Base-by-base conservation (phyloP, 177 flowering plant genomes). In the Telopea speciosissima region DNA sequence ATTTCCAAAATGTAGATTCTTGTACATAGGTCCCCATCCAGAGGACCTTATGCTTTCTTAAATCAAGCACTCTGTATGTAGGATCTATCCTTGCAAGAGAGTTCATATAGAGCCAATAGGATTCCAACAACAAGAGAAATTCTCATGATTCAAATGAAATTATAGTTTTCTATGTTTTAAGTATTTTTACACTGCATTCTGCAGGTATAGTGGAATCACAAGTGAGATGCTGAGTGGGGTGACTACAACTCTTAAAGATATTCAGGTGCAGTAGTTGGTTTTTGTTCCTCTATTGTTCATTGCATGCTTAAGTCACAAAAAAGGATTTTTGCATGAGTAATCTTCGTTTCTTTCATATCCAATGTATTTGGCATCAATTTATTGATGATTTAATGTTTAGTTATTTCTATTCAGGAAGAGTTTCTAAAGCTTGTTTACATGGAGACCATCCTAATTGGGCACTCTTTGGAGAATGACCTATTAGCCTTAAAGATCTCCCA, bases 141-240 rank as follows among this genome's bases (percentile, higher is more conserved):
- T 13, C 8, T 45, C 8, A 12, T 45, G 14, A 12, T 45, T 45
- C 3, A 45, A 45, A 45, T 12, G 4, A 3, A 45, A 12, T 45
- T 16, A 45, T 45, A 45, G 3, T 1, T 56, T 56, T 1, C n/a
- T 56, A 56, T 66, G 58, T 17, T 52, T 62, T 45, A 13, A 45
- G 17, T 45, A 12, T 45, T 42, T 12, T 66, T 63, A 24, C 33
- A 59, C 21, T 13, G 26, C 22, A 6, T 63, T 77, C 28, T 81
- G 68, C 88, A 96, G 99, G 83, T 96, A 79, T 75, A 96, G 99
- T 84, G 99, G 99, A 79, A 96, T 96, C 56, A 93, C 99, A 49
- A 62, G 68, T 75, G 93, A 93, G 85, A 93, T 93, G 96, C 72
- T 96, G 78, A 77, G 79, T 69, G 90, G 81, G 22, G 97, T 96